A percentile compares a stretch with the other conserved stretches of the same genome.
These are phyloP conservation scores for Pseudogymnoascus sp. DNA, from an alignment of 2,329 filamentous ascomycete genomes.

Conservation along the genomic window DNA sequence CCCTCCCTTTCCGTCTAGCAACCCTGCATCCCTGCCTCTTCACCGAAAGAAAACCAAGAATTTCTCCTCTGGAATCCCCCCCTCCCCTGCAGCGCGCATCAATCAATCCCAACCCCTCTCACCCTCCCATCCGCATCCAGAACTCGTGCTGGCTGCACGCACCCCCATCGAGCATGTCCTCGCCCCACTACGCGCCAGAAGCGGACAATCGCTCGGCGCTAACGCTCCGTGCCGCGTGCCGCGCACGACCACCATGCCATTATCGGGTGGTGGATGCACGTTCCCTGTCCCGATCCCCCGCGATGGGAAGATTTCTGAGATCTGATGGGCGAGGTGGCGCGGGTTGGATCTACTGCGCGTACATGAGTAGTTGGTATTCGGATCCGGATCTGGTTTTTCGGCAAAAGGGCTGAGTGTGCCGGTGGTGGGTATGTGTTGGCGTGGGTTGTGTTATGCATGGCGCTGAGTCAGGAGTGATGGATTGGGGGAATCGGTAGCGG, in stretches of 20 bases:
- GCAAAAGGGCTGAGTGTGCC: not conserved
- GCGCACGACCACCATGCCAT: not conserved
- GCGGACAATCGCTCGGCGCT: not conserved
- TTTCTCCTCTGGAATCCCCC: not conserved
- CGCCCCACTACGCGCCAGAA: not conserved
- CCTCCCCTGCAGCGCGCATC: conserved; percentile 3
- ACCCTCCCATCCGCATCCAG: not conserved
- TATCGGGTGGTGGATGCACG: not conserved
- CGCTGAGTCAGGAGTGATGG: not conserved
- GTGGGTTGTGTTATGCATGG: not conserved
- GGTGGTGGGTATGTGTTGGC: conserved; percentile 1
- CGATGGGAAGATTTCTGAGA: not conserved
- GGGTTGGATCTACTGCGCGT: conserved; percentile 2
- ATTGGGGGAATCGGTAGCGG: not conserved
- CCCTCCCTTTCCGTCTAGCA: no score
- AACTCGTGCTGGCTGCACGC: not conserved
- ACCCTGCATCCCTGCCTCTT: not conserved
- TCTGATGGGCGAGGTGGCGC: not conserved
- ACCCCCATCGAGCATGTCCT: not conserved
- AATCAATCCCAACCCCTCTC: not conserved
- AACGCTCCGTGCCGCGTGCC: conserved; percentile 1
- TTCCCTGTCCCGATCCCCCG: conserved; percentile 5
- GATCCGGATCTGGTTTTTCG: not conserved
- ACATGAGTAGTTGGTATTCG: not conserved
- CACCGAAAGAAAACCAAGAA: not conserved